Evolutionary conservation across 805 yeast species (phyloP).

Genomic region (Saccharomycopsis sp.): DNA sequence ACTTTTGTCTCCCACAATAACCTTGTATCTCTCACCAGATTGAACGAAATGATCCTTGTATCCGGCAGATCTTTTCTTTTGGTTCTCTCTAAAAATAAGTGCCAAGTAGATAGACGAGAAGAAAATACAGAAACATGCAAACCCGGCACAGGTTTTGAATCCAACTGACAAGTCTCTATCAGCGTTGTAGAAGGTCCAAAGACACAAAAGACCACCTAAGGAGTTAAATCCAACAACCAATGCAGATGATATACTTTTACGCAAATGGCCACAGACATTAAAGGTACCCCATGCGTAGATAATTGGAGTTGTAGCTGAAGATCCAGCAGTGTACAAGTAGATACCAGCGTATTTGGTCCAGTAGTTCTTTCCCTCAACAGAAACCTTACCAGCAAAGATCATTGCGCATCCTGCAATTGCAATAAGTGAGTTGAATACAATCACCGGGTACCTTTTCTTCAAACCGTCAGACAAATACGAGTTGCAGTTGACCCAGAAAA

Average conservation of each 20-base stretch:
- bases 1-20: slow-evolving; percentile 7
- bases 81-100: neutral
- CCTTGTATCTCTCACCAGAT: neutral
- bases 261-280: slow-evolving; percentile 42
- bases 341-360: neutral
- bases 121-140: neutral
- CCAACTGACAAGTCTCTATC: neutral
- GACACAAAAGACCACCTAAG: slow-evolving; percentile 3
- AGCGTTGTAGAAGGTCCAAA: neutral
- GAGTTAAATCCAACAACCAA: slow-evolving; percentile 1
- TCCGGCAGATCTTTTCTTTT: slow-evolving; percentile 1
- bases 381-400: neutral
- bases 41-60: slow-evolving; percentile 3
- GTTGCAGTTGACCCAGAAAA: slow-evolving; percentile 5
- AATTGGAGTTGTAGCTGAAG: slow-evolving; percentile 5
- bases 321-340: neutral
- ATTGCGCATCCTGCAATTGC: neutral
- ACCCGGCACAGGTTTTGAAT: slow-evolving; percentile 1
- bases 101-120: neutral
- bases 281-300: slow-evolving; percentile 40
- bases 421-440: slow-evolving; percentile 6
- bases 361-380: neutral
- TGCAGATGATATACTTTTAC: slow-evolving; percentile 40
- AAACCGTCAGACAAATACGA: slow-evolving; percentile 4
- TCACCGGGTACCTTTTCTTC: slow-evolving; percentile 3